Base-by-base conservation (phyloP, 164 flowering plant species). In the Aristolochia fimbriata region DNA sequence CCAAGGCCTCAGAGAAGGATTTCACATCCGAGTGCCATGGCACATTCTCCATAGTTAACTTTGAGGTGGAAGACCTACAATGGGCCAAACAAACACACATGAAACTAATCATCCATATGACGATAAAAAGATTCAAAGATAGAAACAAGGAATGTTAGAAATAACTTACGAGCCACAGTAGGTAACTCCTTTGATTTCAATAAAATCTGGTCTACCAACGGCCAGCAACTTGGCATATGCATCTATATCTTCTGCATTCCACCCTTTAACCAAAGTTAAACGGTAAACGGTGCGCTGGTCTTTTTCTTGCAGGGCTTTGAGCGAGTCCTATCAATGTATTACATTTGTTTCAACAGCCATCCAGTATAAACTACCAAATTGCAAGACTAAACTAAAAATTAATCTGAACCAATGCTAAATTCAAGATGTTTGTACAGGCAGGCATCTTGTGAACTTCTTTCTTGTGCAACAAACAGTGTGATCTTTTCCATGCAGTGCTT, bases 21-120 rank as follows among this genome's bases (percentile, higher is more conserved):
- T 85, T 91, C 27, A 91, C 97, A 61, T 94, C 99, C 65, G 89
- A 3, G 70, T 88, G 99, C 97, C 97, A 94, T 0, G 99, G 99
- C 37, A 94, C 99, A 73, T 94, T 94, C 76, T 94, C 96, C 99
- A 94, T 94, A 7, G 99, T 94, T 72, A 94, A 65, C 73, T 91
- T 94, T 62, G 99, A 94, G 33, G 99, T 87, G 15, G 96, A 88
- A 60, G 99, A 77, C 61, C 99, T 93, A 78, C 23, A 65, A 20
- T 30, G 11, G 50, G 15, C 5, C 6, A 25, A 11, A 27, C 16
- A 19, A 16, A 20, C 15, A 25, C n/a, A 15, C 16, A 55, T 27
- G 17, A 27, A 15, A 8, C 43, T 21, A 24, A 17, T 27, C 19
- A 17, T 20, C 52, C 17, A 25, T 16, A 55, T 23, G 31, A 60